Evolutionary conservation across 2,329 filamentous ascomycete species (phyloP).

Genomic region (Aspergillus udagawae): DNA sequence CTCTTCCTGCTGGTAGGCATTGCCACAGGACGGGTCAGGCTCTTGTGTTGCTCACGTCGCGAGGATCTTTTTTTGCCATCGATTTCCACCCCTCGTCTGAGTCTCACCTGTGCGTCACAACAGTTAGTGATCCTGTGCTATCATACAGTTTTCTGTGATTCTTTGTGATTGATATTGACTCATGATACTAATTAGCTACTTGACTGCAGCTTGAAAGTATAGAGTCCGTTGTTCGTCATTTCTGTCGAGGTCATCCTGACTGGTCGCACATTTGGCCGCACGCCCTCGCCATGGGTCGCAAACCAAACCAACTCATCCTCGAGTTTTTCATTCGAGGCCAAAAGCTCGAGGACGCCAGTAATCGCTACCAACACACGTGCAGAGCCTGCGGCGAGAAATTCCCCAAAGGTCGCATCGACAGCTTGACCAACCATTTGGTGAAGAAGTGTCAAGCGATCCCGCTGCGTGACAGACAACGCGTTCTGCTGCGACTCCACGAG

Average conservation of each 20-base stretch:
- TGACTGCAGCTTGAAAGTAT: not conserved
- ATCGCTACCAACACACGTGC: constrained; percentile 88
- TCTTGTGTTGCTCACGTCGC: constrained; percentile 2
- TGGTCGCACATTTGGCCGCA: constrained; percentile 1
- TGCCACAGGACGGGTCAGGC: not conserved
- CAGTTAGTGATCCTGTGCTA: not conserved
- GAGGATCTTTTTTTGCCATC: constrained; percentile 18
- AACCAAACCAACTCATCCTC: constrained; percentile 78
- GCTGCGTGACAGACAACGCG: constrained; percentile 69
- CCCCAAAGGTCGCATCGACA: constrained; percentile 83
- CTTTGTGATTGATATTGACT: not conserved
- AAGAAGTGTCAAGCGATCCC: constrained; percentile 82
- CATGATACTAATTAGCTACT: not conserved
- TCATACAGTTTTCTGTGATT: not conserved
- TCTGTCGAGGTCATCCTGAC: not conserved
- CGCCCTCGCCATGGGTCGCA: constrained; percentile 65
- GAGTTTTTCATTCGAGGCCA: constrained; percentile 83
- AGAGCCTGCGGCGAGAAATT: constrained; percentile 85
- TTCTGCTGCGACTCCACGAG: constrained; percentile 68
- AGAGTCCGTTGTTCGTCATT: not conserved
- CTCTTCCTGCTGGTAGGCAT: constrained; percentile 4
- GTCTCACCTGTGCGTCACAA: constrained; percentile 11
- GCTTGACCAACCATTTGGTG: constrained; percentile 72
- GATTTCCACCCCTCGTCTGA: constrained; percentile 6
- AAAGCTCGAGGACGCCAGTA: constrained; percentile 85